Conservation (phyloP, 2,329 filamentous ascomycete genomes). For the Aspergillus tanneri region DNA sequence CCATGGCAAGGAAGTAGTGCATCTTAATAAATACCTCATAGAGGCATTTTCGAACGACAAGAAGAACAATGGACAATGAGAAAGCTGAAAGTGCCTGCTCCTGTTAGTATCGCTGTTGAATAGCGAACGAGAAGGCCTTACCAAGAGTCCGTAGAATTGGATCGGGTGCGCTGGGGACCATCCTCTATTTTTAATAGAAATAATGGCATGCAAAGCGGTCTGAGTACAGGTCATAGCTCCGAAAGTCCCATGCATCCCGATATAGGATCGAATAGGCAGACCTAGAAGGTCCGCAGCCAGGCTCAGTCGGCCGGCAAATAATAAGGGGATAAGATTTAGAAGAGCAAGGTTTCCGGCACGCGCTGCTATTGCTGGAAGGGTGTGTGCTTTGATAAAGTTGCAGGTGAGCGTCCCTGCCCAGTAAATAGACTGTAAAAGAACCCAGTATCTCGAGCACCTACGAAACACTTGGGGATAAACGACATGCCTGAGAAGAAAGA, state of each 20-base stretch:
- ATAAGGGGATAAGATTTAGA: slow-evolving; percentile 14
- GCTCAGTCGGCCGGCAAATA: slow-evolving; percentile 13
- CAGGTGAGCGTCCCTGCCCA: slow-evolving; percentile 9
- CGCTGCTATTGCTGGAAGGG: slow-evolving; percentile 5
- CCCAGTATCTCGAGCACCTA: slow-evolving; percentile 7
- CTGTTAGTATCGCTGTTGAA: background rate
- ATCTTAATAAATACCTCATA: slow-evolving; percentile 4
- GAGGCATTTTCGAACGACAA: slow-evolving; percentile 7
- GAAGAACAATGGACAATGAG: slow-evolving; percentile 2
- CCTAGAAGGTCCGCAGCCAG: slow-evolving; percentile 17
- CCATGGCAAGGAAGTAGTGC: background rate
- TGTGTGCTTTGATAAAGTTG: slow-evolving; percentile 10
- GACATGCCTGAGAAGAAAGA: slow-evolving; percentile 9
- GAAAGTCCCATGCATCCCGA: slow-evolving; percentile 18
- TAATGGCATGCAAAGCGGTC: slow-evolving; percentile 13
- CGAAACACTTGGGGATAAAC: slow-evolving; percentile 10
- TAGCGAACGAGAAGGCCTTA: slow-evolving; percentile 1
- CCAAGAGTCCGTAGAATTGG: slow-evolving; percentile 11
- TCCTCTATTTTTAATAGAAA: slow-evolving; percentile 18
- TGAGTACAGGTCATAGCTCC: slow-evolving; percentile 17
- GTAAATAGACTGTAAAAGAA: slow-evolving; percentile 13
- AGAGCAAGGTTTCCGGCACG: slow-evolving; percentile 13
- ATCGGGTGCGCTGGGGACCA: slow-evolving; percentile 1
- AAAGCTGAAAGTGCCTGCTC: background rate
- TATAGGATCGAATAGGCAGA: slow-evolving; percentile 18